phyloP scores from a whole-genome alignment of 345 rosid genomes.

The Hibiscus tridactylites region DNA sequence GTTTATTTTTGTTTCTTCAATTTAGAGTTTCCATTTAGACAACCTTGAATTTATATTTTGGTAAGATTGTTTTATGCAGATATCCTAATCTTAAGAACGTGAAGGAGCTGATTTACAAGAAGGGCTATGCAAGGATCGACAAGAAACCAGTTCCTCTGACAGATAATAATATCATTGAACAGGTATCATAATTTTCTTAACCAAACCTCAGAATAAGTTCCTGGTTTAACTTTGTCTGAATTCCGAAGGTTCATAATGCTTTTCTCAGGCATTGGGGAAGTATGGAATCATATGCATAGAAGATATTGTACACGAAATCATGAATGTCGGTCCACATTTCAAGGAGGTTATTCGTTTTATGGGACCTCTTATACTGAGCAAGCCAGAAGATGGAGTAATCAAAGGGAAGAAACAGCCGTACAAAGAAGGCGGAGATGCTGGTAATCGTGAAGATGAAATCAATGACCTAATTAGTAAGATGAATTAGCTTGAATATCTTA shows the following conservation, averaged over 20 bases:
- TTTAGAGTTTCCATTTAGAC: background rate
- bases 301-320: conserved; percentile 69
- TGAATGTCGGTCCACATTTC: conserved; percentile 70
- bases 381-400: conserved; percentile 62
- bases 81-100: conserved; percentile 68
- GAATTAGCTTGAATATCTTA: conserved; percentile 34
- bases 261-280: conserved; percentile 61
- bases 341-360: conserved; percentile 60
- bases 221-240: background rate
- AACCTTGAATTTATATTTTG: background rate
- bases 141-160: conserved; percentile 63
- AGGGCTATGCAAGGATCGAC: conserved; percentile 53
- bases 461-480: conserved; percentile 66
- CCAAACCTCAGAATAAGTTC: background rate
- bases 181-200: conserved; percentile 34
- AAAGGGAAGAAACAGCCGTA: conserved; percentile 49
- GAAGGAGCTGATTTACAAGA: conserved; percentile 71
- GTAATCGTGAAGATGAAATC: conserved; percentile 72
- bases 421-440: conserved; percentile 83
- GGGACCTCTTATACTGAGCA: conserved; percentile 66
- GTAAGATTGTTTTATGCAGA: conserved; percentile 28
- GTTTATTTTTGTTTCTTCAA: background rate
- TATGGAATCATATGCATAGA: conserved; percentile 57
- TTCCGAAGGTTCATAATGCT: background rate
- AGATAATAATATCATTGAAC: conserved; percentile 77